Percentiles rank a stretch among this genome's conserved stretches.
Conservation (phyloP, 2,329 filamentous ascomycete species). For the Arthrobotrys sinensis region DNA sequence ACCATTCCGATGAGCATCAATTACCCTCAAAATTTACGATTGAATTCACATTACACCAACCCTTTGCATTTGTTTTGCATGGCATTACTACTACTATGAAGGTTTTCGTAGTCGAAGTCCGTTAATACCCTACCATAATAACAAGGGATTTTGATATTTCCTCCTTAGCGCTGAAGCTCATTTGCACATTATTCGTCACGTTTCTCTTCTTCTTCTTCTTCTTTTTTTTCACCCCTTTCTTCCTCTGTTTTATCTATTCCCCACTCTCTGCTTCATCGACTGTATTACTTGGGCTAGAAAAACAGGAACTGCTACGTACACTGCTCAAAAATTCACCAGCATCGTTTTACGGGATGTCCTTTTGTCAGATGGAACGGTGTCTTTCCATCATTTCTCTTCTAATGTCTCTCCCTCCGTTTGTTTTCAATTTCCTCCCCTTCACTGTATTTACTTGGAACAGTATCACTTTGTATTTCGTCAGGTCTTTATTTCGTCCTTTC, state of each 20-base stretch:
- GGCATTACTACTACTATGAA: conserved; percentile 29
- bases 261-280: conserved; percentile 3
- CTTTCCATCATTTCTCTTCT: conserved; percentile 15
- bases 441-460: conserved; percentile 59
- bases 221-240: conserved; percentile 3
- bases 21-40: background rate
- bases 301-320: conserved; percentile 41
- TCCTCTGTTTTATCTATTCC: conserved; percentile 6
- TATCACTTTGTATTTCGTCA: conserved; percentile 60
- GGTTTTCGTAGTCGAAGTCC: conserved; percentile 21
- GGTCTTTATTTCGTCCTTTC: background rate
- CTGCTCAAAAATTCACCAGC: conserved; percentile 39
- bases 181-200: conserved; percentile 47
- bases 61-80: conserved; percentile 37
- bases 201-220: conserved; percentile 29
- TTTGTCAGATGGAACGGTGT: conserved; percentile 34
- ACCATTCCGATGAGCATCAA: background rate
- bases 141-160: conserved; percentile 45
- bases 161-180: conserved; percentile 55
- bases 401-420: conserved; percentile 29
- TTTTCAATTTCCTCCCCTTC: conserved; percentile 42
- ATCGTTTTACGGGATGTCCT: conserved; percentile 40
- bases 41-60: conserved; percentile 2
- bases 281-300: conserved; percentile 48
- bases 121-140: conserved; percentile 54